Evolutionary conservation across 306 rosid genomes (phyloP).

Genomic region (Bauhinia variegata): DNA sequence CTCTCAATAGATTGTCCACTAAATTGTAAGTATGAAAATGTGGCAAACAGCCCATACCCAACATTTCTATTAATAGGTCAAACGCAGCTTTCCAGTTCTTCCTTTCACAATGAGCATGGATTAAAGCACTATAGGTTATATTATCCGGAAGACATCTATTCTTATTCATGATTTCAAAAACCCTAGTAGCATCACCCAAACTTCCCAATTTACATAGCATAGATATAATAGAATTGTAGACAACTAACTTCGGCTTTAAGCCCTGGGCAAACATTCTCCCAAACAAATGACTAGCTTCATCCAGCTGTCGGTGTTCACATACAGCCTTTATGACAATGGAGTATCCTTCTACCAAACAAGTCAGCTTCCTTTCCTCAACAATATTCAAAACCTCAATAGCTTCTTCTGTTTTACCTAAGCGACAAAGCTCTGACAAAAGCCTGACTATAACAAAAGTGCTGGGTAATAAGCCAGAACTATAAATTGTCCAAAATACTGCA

Average conservation of each 20-base stretch:
- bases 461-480: slow-evolving; percentile 52
- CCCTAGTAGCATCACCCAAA: slow-evolving; percentile 54
- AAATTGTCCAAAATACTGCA: slow-evolving; percentile 58
- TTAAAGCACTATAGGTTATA: slow-evolving; percentile 58
- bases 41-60: slow-evolving; percentile 59
- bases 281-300: slow-evolving; percentile 54
- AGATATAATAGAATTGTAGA: slow-evolving; percentile 60
- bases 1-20: slow-evolving; percentile 60
- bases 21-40: slow-evolving; percentile 53
- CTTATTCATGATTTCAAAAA: slow-evolving; percentile 65
- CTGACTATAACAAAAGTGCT: slow-evolving; percentile 62
- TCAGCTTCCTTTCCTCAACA: slow-evolving; percentile 56
- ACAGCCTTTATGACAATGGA: slow-evolving; percentile 55
- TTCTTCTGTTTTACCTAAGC: slow-evolving; percentile 56
- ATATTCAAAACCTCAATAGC: slow-evolving; percentile 55
- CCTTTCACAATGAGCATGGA: slow-evolving; percentile 59
- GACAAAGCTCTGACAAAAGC: slow-evolving; percentile 66
- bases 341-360: slow-evolving; percentile 55
- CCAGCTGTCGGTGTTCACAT: slow-evolving; percentile 50
- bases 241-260: slow-evolving; percentile 58
- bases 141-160: slow-evolving; percentile 65
- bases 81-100: slow-evolving; percentile 60
- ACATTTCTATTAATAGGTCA: slow-evolving; percentile 60
- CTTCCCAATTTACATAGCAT: slow-evolving; percentile 69
- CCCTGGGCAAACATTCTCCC: slow-evolving; percentile 58